phyloP scores from a whole-genome alignment of 2,329 filamentous ascomycete genomes.

The Colletotrichum orbiculare region DNA sequence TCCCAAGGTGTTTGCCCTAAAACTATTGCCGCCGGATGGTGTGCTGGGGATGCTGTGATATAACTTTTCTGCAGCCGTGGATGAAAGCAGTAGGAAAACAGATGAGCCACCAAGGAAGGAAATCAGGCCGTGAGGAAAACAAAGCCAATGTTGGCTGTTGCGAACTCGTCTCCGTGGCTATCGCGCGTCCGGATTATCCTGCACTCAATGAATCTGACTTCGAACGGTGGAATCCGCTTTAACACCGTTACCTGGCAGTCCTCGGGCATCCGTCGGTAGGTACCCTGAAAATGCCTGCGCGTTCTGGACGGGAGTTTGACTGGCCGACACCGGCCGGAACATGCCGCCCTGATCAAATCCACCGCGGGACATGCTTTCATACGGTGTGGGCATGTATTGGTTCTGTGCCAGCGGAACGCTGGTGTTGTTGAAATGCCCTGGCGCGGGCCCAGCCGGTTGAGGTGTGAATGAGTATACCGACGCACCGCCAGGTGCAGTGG shows the following conservation, averaged over 20 bases:
- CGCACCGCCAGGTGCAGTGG: slow-evolving; percentile 53
- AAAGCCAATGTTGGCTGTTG: not conserved
- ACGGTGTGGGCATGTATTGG: slow-evolving; percentile 49
- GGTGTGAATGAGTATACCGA: slow-evolving; percentile 59
- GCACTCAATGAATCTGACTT: slow-evolving; percentile 31
- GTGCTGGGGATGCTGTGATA: slow-evolving; percentile 27
- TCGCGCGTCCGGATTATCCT: too few species aligned
- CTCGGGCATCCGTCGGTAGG: slow-evolving; percentile 47
- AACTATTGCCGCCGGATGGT: slow-evolving; percentile 14
- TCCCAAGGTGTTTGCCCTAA: slow-evolving; percentile 9
- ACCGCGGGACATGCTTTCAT: slow-evolving; percentile 47
- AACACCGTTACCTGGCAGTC: slow-evolving; percentile 38
- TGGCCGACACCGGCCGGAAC: slow-evolving; percentile 47
- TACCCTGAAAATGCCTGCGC: slow-evolving; percentile 49
- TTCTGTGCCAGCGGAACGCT: slow-evolving; percentile 48
- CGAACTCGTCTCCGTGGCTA: too few species aligned
- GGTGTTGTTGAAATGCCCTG: slow-evolving; percentile 25
- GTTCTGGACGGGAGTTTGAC: slow-evolving; percentile 43
- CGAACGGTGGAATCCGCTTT: slow-evolving; percentile 31
- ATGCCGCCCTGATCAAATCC: slow-evolving; percentile 47
- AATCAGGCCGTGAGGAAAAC: slow-evolving; percentile 2
- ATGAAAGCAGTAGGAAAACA: slow-evolving; percentile 18
- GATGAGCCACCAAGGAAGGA: slow-evolving; percentile 14
- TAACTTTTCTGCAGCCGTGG: slow-evolving; percentile 28
- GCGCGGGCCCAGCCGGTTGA: slow-evolving; percentile 39